Percentiles rank a stretch among this genome's conserved stretches.
These are phyloP conservation scores for Botryotinia convoluta DNA, from an alignment of 2,329 filamentous ascomycete species.

Conservation along the genomic window DNA sequence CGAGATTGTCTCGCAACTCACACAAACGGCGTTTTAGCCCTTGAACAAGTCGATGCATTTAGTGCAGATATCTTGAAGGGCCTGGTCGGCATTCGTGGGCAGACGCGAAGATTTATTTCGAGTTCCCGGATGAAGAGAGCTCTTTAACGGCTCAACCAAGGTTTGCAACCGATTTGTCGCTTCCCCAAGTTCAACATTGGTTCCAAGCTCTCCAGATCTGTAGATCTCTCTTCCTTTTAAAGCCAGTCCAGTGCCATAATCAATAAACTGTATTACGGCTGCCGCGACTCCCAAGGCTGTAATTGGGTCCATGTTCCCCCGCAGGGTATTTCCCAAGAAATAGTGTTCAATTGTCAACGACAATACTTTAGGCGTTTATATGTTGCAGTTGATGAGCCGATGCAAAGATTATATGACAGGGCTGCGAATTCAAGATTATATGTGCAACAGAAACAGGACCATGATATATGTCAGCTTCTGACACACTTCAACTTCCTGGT, in stretches of 20 bases:
- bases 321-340: background rate
- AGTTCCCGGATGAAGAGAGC: background rate
- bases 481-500: background rate
- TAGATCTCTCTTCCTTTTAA: background rate
- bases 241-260: background rate
- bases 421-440: background rate
- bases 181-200: background rate
- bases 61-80: background rate
- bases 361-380: background rate
- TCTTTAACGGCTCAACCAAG: background rate
- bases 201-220: background rate
- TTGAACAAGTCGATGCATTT: background rate
- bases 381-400: background rate
- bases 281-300: background rate
- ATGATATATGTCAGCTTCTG: background rate
- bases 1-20: background rate
- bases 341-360: background rate
- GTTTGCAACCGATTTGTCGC: background rate
- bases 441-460: background rate
- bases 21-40: background rate
- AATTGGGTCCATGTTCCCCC: background rate
- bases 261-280: background rate
- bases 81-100: background rate
- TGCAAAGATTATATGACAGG: fast-evolving
- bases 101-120: background rate